Evolutionary conservation across 768 basidiomycete genomes (phyloP).

Genomic region (Pleurotus platypus): DNA sequence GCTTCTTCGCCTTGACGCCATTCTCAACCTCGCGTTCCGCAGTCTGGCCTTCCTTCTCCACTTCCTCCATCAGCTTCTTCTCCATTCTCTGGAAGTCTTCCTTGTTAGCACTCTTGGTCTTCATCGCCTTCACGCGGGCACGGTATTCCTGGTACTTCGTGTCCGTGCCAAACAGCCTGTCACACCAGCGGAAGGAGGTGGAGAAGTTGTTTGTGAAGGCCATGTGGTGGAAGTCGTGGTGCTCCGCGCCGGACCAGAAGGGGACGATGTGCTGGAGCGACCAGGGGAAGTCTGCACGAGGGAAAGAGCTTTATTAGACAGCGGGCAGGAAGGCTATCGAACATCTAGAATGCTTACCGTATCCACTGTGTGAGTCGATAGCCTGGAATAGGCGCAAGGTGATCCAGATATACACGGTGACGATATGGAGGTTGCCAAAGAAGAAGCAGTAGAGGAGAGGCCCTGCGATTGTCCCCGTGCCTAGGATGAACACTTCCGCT

Average conservation of each 20-base stretch:
- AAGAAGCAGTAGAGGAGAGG: slow-evolving; percentile 85
- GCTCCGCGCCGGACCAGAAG: slow-evolving; percentile 97
- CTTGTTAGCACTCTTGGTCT: slow-evolving; percentile 48
- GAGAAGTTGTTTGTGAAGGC: slow-evolving; percentile 92
- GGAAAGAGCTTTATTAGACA: not conserved
- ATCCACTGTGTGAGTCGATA: slow-evolving; percentile 95
- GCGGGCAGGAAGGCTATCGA: not conserved
- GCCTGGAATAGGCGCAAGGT: slow-evolving; percentile 93
- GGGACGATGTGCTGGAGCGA: slow-evolving; percentile 88
- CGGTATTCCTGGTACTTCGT: slow-evolving; percentile 84
- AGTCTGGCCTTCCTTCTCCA: slow-evolving; percentile 68
- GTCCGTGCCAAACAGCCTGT: slow-evolving; percentile 87
- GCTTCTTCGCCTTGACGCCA: not conserved
- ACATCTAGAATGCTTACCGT: slow-evolving; percentile 49
- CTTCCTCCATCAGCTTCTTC: slow-evolving; percentile 60
- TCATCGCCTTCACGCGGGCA: slow-evolving; percentile 58
- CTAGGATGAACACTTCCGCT: slow-evolving; percentile 92
- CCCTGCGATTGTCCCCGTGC: slow-evolving; percentile 84
- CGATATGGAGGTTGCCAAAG: slow-evolving; percentile 76
- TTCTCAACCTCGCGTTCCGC: slow-evolving; percentile 58
- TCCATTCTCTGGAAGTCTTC: slow-evolving; percentile 56
- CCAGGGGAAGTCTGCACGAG: slow-evolving; percentile 86
- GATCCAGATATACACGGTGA: slow-evolving; percentile 94
- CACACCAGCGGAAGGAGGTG: slow-evolving; percentile 94
- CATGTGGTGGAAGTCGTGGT: slow-evolving; percentile 99